Evolutionary conservation across 345 rosid species (phyloP).

Genomic region (Populus davidiana): DNA sequence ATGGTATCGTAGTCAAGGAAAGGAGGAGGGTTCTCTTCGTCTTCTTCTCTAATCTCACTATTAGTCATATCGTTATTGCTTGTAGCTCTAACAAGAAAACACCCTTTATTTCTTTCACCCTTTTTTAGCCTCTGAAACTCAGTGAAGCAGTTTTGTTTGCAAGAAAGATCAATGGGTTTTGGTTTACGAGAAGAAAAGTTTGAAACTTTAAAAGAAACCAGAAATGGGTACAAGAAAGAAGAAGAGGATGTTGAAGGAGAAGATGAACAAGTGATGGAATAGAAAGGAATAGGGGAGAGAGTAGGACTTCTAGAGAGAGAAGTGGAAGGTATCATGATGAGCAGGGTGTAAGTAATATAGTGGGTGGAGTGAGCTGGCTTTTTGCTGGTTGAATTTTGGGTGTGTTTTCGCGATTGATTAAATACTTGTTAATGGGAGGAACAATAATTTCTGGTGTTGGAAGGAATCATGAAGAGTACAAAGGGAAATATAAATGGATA

Average conservation of each 20-base stretch:
- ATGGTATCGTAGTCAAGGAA: constrained; percentile 50
- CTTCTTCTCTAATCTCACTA: constrained; percentile 43
- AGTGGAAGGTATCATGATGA: constrained; percentile 28
- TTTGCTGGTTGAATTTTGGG: not conserved
- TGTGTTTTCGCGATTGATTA: not conserved
- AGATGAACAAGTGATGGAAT: constrained; percentile 19
- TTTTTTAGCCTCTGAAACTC: not conserved
- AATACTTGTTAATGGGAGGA: not conserved
- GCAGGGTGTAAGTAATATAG: not conserved
- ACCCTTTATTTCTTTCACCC: constrained; percentile 11
- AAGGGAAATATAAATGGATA: constrained; percentile 6
- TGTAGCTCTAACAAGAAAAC: constrained; percentile 24
- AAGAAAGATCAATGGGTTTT: constrained; percentile 36
- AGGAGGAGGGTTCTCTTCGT: constrained; percentile 49
- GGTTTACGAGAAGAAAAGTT: constrained; percentile 17
- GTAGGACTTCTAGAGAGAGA: constrained; percentile 55
- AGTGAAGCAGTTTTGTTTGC: constrained; percentile 1
- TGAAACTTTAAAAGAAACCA: constrained; percentile 20
- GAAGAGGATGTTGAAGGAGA: constrained; percentile 22
- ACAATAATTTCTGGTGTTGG: not conserved
- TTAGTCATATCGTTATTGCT: constrained; percentile 42
- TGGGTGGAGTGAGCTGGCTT: not conserved
- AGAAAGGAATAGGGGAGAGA: constrained; percentile 33
- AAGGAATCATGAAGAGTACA: constrained; percentile 17
- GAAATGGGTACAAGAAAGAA: constrained; percentile 10